These are phyloP conservation scores for Coemansia sp. DNA, from an alignment of 192 early-diverging fungal genomes.

Conservation along the genomic window DNA sequence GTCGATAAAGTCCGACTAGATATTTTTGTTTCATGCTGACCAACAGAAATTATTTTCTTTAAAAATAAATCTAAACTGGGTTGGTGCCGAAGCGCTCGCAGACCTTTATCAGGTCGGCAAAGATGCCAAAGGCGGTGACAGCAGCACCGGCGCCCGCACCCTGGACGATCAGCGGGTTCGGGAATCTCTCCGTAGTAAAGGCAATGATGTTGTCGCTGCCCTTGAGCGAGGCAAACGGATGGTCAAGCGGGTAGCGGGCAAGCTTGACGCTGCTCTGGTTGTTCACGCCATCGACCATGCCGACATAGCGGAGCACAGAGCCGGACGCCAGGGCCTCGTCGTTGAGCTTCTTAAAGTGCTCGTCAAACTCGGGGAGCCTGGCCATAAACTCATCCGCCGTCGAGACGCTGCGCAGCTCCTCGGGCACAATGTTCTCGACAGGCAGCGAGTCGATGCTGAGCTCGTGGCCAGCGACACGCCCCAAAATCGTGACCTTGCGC, in stretches of 20 bases:
- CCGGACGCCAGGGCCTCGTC: slow-evolving; percentile 65
- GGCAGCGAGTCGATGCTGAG: slow-evolving; percentile 74
- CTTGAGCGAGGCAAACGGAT: slow-evolving; percentile 95
- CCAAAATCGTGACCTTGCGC: slow-evolving; percentile 91
- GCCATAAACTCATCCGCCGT: slow-evolving; percentile 83
- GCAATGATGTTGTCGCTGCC: slow-evolving; percentile 99
- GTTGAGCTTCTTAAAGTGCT: slow-evolving; percentile 82
- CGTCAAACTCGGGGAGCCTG: slow-evolving; percentile 80
- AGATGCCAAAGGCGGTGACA: slow-evolving; percentile 98
- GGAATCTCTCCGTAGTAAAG: slow-evolving; percentile 92
- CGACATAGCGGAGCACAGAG: slow-evolving; percentile 92
- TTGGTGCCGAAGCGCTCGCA: slow-evolving; percentile 56
- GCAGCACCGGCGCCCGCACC: slow-evolving; percentile 94
- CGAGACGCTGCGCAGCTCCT: slow-evolving; percentile 65
- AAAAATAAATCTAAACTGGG: slow-evolving; percentile 3
- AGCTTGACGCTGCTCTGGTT: slow-evolving; percentile 77
- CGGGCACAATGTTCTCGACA: slow-evolving; percentile 97
- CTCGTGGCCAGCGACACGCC: slow-evolving; percentile 80
- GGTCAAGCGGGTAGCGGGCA: slow-evolving; percentile 72
- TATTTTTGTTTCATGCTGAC: no score
- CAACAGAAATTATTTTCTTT: no score
- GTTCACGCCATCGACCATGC: slow-evolving; percentile 70
- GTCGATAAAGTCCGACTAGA: slow-evolving; percentile 47
- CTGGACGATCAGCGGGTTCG: slow-evolving; percentile 93
- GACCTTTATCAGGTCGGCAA: slow-evolving; percentile 89